A percentile compares a stretch with the other conserved stretches of the same genome.
Conservation (phyloP, 1,284 basidiomycete genomes). For the Thelephora terrestris region DNA sequence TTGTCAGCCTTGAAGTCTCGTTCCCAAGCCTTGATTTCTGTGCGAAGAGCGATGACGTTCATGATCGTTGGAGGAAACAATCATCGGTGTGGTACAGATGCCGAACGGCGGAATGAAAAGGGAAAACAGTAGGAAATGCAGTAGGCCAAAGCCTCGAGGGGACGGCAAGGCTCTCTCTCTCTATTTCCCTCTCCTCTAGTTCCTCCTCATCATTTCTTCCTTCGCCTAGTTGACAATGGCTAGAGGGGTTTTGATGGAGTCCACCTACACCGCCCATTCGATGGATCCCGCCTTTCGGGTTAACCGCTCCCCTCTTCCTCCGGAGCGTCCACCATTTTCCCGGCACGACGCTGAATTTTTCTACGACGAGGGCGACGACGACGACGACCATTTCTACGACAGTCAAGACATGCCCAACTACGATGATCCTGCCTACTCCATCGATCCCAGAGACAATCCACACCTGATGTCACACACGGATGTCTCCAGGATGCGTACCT, state of each 20-base stretch:
- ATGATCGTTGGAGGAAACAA: constrained; percentile 17
- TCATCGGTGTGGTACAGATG: background rate
- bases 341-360: too few relatives aligned
- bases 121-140: background rate
- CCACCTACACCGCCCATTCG: too few relatives aligned
- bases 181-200: background rate
- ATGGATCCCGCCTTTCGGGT: too few relatives aligned
- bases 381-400: background rate
- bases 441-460: constrained; percentile 25
- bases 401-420: constrained; percentile 1
- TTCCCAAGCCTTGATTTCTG: constrained; percentile 80
- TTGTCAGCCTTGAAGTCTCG: constrained; percentile 55
- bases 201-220: too few relatives aligned
- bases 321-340: too few relatives aligned
- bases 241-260: too few relatives aligned
- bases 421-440: constrained; percentile 29
- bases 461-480: constrained; percentile 14
- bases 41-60: constrained; percentile 45
- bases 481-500: background rate
- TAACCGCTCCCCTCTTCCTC: too few relatives aligned
- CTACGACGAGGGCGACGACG: too few relatives aligned
- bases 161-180: background rate
- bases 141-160: background rate
- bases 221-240: too few relatives aligned
- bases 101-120: background rate